Evolutionary conservation across 208 protist species (phyloP).

Genomic region (Leishmania mexicana): DNA sequence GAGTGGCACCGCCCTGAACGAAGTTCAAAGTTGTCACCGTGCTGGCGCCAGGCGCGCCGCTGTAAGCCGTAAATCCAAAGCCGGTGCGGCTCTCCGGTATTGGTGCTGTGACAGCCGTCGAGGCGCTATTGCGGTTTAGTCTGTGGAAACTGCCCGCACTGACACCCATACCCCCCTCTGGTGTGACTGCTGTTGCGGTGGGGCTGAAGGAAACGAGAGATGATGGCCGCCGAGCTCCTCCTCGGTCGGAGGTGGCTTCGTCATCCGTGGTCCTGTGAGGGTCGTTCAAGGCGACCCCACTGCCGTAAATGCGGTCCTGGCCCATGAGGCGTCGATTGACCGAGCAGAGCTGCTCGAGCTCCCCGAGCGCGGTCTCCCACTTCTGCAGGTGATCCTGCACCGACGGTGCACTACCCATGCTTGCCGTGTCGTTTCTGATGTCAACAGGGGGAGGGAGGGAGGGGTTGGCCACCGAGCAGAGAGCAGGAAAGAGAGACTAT

Average conservation of each 20-base stretch:
- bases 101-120: neutral
- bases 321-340: constrained; percentile 55
- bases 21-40: constrained; percentile 15
- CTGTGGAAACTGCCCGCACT: constrained; percentile 30
- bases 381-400: constrained; percentile 72
- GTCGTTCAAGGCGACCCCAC: constrained; percentile 16
- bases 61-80: constrained; percentile 33
- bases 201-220: constrained; percentile 79
- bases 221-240: constrained; percentile 41
- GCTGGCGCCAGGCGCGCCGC: constrained; percentile 4
- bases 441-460: neutral
- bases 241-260: constrained; percentile 36
- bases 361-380: constrained; percentile 70
- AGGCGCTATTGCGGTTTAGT: constrained; percentile 18
- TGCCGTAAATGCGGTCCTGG: constrained; percentile 66
- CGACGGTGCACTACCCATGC: constrained; percentile 63
- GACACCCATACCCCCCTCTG: constrained; percentile 28
- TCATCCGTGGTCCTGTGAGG: constrained; percentile 16
- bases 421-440: neutral
- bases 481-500: neutral
- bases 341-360: constrained; percentile 64
- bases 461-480: neutral
- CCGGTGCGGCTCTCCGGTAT: constrained; percentile 24
- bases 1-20: constrained; percentile 1
- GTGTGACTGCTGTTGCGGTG: constrained; percentile 9